phyloP scores from a whole-genome alignment of 306 rosid genomes.

The Casuarina cunninghamiana region DNA sequence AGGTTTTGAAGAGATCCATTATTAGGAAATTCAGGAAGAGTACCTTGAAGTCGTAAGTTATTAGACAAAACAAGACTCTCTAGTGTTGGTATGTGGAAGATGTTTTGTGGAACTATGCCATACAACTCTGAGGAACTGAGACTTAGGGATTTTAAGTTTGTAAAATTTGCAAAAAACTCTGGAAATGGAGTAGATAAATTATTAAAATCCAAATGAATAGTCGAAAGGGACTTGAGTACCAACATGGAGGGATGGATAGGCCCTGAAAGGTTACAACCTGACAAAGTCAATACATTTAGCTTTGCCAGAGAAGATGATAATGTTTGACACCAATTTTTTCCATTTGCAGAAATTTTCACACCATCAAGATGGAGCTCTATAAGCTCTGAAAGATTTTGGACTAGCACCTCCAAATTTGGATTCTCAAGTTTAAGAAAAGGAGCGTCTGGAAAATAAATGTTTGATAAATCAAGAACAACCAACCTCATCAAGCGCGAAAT shows the following conservation, averaged over 20 bases:
- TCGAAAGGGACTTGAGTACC: conserved; percentile 24
- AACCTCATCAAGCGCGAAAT: conserved; percentile 44
- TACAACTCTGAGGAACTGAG: conserved; percentile 16
- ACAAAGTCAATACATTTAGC: conserved; percentile 34
- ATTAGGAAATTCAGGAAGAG: conserved; percentile 35
- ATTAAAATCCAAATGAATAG: conserved; percentile 29
- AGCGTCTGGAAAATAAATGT: background rate
- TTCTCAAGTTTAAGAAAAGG: conserved; percentile 31
- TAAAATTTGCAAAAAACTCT: conserved; percentile 21
- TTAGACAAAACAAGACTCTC: conserved; percentile 29
- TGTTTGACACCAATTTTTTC: conserved; percentile 45
- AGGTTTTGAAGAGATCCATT: conserved; percentile 4
- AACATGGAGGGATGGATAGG: conserved; percentile 26
- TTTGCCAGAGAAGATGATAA: conserved; percentile 6
- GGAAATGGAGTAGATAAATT: conserved; percentile 31
- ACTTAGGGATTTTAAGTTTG: conserved; percentile 20
- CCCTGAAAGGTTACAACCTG: conserved; percentile 18
- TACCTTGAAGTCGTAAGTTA: conserved; percentile 26
- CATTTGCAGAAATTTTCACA: conserved; percentile 33
- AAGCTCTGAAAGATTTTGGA: conserved; percentile 37
- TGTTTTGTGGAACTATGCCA: conserved; percentile 28
- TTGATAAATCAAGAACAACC: conserved; percentile 42
- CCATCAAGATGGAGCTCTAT: conserved; percentile 49
- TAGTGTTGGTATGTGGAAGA: conserved; percentile 33
- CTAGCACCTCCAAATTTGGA: conserved; percentile 23